Percentiles rank a stretch among this genome's conserved stretches.
These are phyloP conservation scores for Ceratopteris richardii DNA, from an alignment of 75 land plant genomes.

Conservation along the genomic window DNA sequence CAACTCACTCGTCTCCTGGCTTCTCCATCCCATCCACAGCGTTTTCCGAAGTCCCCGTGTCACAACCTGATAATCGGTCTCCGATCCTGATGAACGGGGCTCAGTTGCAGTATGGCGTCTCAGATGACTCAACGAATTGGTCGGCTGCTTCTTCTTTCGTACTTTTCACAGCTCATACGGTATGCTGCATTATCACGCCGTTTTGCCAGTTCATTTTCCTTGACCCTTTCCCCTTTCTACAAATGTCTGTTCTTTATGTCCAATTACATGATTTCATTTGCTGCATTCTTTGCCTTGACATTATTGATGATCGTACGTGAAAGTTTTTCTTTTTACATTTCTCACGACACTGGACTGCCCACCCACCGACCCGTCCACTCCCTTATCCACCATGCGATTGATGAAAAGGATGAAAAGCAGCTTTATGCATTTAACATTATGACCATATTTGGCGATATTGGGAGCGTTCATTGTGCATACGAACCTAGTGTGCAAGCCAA, in stretches of 20 bases:
- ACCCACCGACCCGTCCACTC: too few relatives aligned
- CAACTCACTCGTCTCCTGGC: constrained; percentile 20
- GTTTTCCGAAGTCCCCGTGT: constrained; percentile 51
- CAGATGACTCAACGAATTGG: constrained; percentile 26
- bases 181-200: constrained; percentile 14
- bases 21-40: constrained; percentile 35
- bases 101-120: constrained; percentile 8
- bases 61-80: constrained; percentile 31
- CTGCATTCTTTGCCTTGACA: background rate
- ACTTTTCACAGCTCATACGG: constrained; percentile 84
- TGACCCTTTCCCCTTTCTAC: background rate
- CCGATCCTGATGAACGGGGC: constrained; percentile 27
- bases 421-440: too few relatives aligned
- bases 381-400: too few relatives aligned
- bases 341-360: too few relatives aligned
- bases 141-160: constrained; percentile 57
- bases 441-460: too few relatives aligned
- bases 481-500: too few relatives aligned
- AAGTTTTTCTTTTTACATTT: background rate
- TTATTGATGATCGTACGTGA: background rate
- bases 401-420: too few relatives aligned
- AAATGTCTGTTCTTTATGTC: background rate
- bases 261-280: too few relatives aligned
- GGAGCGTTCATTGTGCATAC: too few relatives aligned
- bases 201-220: too few relatives aligned